A percentile compares a stretch with the other conserved stretches of the same genome.
phyloP scores from a whole-genome alignment of 371 early-diverging fungal genomes.

The Mucor ambiguus region DNA sequence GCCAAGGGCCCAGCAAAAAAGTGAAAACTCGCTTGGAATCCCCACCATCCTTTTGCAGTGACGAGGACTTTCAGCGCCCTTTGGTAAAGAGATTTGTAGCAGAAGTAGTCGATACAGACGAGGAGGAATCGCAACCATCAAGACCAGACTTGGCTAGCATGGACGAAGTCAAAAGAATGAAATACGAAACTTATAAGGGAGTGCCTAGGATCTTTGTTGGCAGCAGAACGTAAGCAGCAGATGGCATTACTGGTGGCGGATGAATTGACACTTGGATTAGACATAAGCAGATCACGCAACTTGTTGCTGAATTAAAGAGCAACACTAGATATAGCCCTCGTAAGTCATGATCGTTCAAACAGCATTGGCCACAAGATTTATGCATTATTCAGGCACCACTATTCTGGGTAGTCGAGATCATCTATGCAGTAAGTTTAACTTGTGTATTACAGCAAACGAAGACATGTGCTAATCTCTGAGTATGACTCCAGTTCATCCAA shows the following conservation, averaged over 20 bases:
- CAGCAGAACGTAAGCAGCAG: conserved; percentile 54
- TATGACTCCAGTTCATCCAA: conserved; percentile 36
- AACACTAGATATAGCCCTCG: conserved; percentile 60
- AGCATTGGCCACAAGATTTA: neutral
- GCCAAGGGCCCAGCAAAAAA: neutral
- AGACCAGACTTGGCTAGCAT: conserved; percentile 1
- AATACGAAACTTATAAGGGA: conserved; percentile 7
- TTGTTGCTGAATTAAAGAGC: conserved; percentile 52
- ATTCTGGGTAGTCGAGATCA: conserved; percentile 61
- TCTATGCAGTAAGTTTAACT: conserved; percentile 40
- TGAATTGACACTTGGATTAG: conserved; percentile 18
- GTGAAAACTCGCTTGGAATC: neutral
- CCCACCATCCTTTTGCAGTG: conserved; percentile 3
- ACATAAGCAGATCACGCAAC: conserved; percentile 60
- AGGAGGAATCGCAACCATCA: neutral
- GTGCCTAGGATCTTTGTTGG: conserved; percentile 50
- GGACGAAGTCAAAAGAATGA: conserved; percentile 19
- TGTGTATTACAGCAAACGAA: neutral
- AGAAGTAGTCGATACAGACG: neutral
- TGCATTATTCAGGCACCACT: conserved; percentile 38
- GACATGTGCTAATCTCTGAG: neutral
- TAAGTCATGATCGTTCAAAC: conserved; percentile 13
- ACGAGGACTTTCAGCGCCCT: conserved; percentile 33
- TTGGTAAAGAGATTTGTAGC: conserved; percentile 2
- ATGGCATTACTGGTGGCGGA: neutral